Percentiles rank a stretch among this genome's conserved stretches.
These are phyloP conservation scores for Tylopilus microsporus DNA, from an alignment of 1,284 basidiomycete genomes.

Conservation along the genomic window DNA sequence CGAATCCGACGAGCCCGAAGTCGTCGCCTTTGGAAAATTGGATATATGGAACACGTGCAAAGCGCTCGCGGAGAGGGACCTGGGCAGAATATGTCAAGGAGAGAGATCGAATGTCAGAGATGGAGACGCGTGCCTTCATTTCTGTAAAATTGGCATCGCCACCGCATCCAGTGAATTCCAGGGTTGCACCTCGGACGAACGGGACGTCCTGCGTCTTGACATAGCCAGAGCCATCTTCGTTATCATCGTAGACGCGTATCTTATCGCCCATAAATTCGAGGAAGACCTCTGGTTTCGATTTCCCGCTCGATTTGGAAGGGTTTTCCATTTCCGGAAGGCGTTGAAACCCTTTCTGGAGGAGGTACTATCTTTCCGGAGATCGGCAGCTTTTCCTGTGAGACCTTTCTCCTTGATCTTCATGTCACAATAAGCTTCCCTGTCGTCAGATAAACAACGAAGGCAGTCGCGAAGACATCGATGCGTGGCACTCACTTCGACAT, in stretches of 20 bases:
- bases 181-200: slow-evolving; percentile 64
- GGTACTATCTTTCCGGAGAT: slow-evolving; percentile 50
- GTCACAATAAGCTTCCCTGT: slow-evolving; percentile 83
- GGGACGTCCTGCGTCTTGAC: slow-evolving; percentile 71
- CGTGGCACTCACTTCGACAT: slow-evolving; percentile 77
- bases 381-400: slow-evolving; percentile 62
- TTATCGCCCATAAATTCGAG: slow-evolving; percentile 68
- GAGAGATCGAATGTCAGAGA: background rate
- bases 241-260: slow-evolving; percentile 59
- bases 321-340: slow-evolving; percentile 81
- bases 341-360: slow-evolving; percentile 67
- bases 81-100: slow-evolving; percentile 26
- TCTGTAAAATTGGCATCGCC: slow-evolving; percentile 64
- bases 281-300: slow-evolving; percentile 55
- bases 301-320: slow-evolving; percentile 35
- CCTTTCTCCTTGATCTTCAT: slow-evolving; percentile 99
- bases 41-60: slow-evolving; percentile 69
- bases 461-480: background rate
- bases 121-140: slow-evolving; percentile 52
- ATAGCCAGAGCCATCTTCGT: slow-evolving; percentile 51
- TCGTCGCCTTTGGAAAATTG: slow-evolving; percentile 62
- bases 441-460: background rate
- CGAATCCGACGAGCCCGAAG: slow-evolving; percentile 64
- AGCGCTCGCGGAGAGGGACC: slow-evolving; percentile 61
- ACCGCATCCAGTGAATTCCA: slow-evolving; percentile 70